Evolutionary conservation across 768 basidiomycete genomes (phyloP), one percentile per base, ranked within the genome.

Genomic region (Rubroboletus satanas): DNA sequence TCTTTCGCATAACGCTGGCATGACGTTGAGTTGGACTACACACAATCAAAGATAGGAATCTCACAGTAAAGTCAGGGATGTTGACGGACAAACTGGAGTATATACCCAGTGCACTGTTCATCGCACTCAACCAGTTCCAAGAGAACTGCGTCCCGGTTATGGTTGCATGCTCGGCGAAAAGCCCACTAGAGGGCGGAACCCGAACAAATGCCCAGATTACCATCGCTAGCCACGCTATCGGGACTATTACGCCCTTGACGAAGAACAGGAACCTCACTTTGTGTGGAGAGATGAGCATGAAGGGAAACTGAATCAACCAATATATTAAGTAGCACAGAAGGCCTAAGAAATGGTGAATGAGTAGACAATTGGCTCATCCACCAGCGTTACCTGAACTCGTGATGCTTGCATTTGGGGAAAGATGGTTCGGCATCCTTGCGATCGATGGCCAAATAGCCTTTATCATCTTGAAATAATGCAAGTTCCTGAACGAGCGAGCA

Each of bases 401-500:
- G 50, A 90, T 88, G 51, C 80, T 74, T 12, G 85, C 76, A 12
- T 70, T 72, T 6, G 72, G 71, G 14, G 87, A 71, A 5, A 92
- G 74, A 50, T 75, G 78, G 62, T 92, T 91, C 0, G 84, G 84
- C 32, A 92, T 67, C 46, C 71, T 78, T 14, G 79, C 79, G 38
- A 82, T 76, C 1, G 84, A 83, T 0, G 90, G 90, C 89, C 90
- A 91, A 29, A 92, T 88, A 1, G 89, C 89, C 66, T 87, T 88
- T 15, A 90, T 73, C 87, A 88, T 89, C 71, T 71, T 46, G n/a
- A 38, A 39, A 36, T 17, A 46, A 42, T 23, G 10, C 33, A 35
- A 52, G 45, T 37, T n/a, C 17, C 14, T 32, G 28, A 8, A 43
- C 10, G 15, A 29, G 31, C 1, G 1, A 39, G 39, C 11, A 35